These are phyloP conservation scores for Linnemannia schmuckeri DNA, from an alignment of 192 early-diverging fungal genomes.

Conservation along the genomic window DNA sequence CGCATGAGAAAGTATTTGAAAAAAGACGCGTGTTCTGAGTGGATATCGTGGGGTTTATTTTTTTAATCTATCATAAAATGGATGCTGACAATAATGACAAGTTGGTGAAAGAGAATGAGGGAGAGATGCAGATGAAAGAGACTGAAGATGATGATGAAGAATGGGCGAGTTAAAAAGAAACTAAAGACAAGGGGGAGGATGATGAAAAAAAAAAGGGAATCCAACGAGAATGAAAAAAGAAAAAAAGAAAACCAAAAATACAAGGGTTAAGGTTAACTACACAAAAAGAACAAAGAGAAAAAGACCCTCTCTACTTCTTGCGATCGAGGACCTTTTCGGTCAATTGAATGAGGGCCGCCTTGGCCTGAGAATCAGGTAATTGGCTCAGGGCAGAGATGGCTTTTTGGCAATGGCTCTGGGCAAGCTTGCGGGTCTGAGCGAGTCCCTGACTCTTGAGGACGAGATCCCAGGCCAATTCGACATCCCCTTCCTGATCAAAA, in stretches of 20 bases:
- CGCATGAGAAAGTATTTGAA: too few species aligned
- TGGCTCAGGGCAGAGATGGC: constrained; percentile 77
- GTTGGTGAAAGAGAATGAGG: neutral
- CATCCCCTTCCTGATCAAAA: constrained; percentile 84
- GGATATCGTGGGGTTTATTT: too few species aligned
- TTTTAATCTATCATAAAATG: too few species aligned
- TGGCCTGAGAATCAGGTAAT: constrained; percentile 81
- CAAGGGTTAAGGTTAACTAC: neutral
- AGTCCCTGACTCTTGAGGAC: constrained; percentile 87
- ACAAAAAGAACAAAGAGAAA: neutral
- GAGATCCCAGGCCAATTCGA: constrained; percentile 77
- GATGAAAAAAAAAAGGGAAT: neutral
- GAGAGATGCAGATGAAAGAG: neutral
- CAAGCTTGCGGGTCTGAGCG: constrained; percentile 79
- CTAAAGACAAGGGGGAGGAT: neutral
- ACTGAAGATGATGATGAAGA: constrained; percentile 2
- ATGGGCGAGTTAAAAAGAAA: too few species aligned
- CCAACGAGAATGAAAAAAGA: neutral
- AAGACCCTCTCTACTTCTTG: constrained; percentile 68
- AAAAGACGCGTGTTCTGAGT: too few species aligned
- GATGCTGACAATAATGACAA: too few species aligned
- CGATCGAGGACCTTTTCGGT: constrained; percentile 86
- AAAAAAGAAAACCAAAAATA: neutral
- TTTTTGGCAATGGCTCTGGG: constrained; percentile 77
- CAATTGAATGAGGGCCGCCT: constrained; percentile 82